Percentiles rank a stretch among this genome's conserved stretches.
Conservation (phyloP, 176 grass and related monocot genomes). For the Cenchrus purpureus region DNA sequence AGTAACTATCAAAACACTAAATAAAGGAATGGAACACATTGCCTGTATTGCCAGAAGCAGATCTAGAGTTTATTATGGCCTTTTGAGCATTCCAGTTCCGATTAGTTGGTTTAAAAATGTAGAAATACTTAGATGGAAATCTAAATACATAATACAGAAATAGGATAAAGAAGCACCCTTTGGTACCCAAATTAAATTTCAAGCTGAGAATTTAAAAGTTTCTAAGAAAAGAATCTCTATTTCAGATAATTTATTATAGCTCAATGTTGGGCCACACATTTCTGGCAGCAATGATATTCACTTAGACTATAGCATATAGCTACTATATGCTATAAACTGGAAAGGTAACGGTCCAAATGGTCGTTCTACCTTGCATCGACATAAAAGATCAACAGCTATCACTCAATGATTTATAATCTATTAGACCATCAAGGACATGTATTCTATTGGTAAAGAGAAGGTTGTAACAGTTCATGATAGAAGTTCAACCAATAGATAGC, state of each 20-base stretch:
- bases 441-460: neutral
- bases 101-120: conserved; percentile 30
- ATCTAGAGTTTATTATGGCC: neutral
- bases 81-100: conserved; percentile 21
- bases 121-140: conserved; percentile 4
- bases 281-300: neutral
- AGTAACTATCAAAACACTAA: neutral
- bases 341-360: neutral
- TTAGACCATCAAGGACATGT: conserved; percentile 20
- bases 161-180: neutral
- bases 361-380: too few species aligned
- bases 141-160: conserved; percentile 10
- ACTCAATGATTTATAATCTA: neutral
- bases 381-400: too few species aligned
- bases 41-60: neutral
- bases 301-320: neutral
- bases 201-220: neutral
- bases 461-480: neutral
- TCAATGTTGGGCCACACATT: neutral
- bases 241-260: conserved; percentile 14
- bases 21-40: conserved; percentile 8
- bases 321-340: conserved; percentile 15
- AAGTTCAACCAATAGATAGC: neutral
- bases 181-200: neutral
- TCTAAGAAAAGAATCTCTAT: neutral